A percentile compares a stretch with the other conserved stretches of the same genome.
Evolutionary conservation across 2,329 filamentous ascomycete genomes (phyloP).

Genomic region (Phyllosticta citriasiana): DNA sequence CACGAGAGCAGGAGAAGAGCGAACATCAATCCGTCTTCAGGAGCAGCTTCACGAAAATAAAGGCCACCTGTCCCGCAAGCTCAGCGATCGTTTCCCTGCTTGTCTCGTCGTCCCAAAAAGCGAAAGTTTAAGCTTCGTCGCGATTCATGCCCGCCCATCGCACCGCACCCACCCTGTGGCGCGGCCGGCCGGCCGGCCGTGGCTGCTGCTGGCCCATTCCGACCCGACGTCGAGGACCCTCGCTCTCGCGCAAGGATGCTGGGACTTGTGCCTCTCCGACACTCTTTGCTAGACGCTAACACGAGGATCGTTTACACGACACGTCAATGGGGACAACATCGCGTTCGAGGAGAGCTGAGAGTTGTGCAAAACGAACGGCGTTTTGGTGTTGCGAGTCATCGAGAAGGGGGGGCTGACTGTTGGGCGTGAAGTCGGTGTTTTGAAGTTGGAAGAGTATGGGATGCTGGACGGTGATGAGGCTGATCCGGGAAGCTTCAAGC

Average conservation of each 20-base stretch:
- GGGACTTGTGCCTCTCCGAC: not conserved
- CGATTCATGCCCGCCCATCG: not conserved
- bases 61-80: not conserved
- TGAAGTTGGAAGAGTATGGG: not conserved
- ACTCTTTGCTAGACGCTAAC: not conserved
- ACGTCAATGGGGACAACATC: not conserved
- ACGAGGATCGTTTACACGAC: not conserved
- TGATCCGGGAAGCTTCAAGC: not conserved
- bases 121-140: not conserved
- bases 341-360: not conserved
- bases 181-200: not conserved
- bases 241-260: not conserved
- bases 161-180: not conserved
- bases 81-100: not conserved
- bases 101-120: not conserved
- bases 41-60: not conserved
- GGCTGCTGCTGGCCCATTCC: not conserved
- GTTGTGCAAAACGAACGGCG: not conserved
- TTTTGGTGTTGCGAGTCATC: not conserved
- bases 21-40: not conserved
- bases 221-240: not conserved
- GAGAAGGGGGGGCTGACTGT: not conserved
- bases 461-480: not conserved
- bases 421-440: not conserved
- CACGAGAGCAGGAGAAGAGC: not conserved